Percentiles rank a stretch among this genome's conserved stretches.
These are phyloP conservation scores for Xerophyta viscosa DNA, from an alignment of 106 monocot genomes.

Conservation along the genomic window DNA sequence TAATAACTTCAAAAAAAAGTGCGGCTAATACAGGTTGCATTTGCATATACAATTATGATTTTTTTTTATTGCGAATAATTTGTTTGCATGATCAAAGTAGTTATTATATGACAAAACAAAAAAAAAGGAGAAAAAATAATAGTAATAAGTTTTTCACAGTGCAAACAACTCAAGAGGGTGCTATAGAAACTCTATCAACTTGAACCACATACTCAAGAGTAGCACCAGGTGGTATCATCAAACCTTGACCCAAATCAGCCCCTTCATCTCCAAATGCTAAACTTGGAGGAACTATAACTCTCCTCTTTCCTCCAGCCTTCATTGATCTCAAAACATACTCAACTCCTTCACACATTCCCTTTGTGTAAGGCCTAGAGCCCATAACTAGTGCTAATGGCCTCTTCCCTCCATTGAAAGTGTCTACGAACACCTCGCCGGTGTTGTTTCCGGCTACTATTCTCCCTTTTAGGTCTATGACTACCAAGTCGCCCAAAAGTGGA, in stretches of 20 bases:
- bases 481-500: slow-evolving; percentile 60
- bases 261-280: slow-evolving; percentile 81
- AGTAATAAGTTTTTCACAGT: no score
- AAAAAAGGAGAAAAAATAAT: no score
- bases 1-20: no score
- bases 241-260: slow-evolving; percentile 49
- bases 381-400: slow-evolving; percentile 79
- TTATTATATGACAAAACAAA: no score
- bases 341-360: slow-evolving; percentile 90
- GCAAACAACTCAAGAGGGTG: slow-evolving; percentile 41
- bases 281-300: slow-evolving; percentile 53
- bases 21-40: no score
- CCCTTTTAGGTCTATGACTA: slow-evolving; percentile 75
- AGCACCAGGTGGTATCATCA: slow-evolving; percentile 36
- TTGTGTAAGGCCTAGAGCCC: slow-evolving; percentile 91
- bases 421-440: slow-evolving; percentile 44
- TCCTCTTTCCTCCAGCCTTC: slow-evolving; percentile 84
- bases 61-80: no score
- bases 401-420: slow-evolving; percentile 66
- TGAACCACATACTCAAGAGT: slow-evolving; percentile 75
- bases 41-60: no score
- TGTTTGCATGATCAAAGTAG: no score
- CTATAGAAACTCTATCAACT: slow-evolving; percentile 79
- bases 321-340: slow-evolving; percentile 60
- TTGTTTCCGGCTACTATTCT: slow-evolving; percentile 30